Evolutionary conservation across 768 basidiomycete genomes (phyloP).

Genomic region (Phlebiopsis gigantea): DNA sequence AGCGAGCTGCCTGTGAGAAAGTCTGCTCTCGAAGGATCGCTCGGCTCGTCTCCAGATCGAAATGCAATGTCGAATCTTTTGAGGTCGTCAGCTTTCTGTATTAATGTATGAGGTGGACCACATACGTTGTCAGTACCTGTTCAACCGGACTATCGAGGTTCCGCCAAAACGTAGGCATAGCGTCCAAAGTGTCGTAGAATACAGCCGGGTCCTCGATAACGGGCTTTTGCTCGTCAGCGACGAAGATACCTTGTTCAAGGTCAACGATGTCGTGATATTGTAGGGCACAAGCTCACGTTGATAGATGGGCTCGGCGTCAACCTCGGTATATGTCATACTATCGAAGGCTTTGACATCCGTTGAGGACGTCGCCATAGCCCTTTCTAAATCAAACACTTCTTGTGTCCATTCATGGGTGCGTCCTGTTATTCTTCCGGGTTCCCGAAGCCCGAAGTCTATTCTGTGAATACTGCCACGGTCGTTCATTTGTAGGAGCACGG

Average conservation of each 20-base stretch:
- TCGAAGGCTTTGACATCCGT: constrained; percentile 41
- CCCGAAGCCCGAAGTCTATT: constrained; percentile 33
- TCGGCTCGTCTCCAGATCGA: constrained; percentile 45
- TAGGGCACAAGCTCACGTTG: constrained; percentile 44
- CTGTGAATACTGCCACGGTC: constrained; percentile 42
- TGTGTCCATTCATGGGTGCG: constrained; percentile 33
- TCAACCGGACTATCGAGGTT: constrained; percentile 42
- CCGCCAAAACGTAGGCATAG: constrained; percentile 53
- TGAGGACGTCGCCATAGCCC: constrained; percentile 20
- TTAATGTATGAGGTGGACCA: neutral
- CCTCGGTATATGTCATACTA: constrained; percentile 36
- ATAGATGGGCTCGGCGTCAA: constrained; percentile 50
- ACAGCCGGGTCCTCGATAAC: constrained; percentile 28
- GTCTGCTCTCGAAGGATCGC: constrained; percentile 39
- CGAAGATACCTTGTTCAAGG: constrained; percentile 17
- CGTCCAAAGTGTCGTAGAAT: constrained; percentile 46
- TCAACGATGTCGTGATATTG: neutral
- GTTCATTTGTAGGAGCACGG: constrained; percentile 43
- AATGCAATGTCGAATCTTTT: constrained; percentile 61
- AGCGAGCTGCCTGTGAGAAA: constrained; percentile 54
- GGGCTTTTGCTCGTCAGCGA: constrained; percentile 5
- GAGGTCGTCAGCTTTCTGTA: neutral
- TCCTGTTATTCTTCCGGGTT: constrained; percentile 10
- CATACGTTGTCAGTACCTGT: constrained; percentile 59
- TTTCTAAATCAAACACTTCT: constrained; percentile 34